phyloP scores from a whole-genome alignment of 2,329 filamentous ascomycete species.

The Colletotrichum noveboracense region DNA sequence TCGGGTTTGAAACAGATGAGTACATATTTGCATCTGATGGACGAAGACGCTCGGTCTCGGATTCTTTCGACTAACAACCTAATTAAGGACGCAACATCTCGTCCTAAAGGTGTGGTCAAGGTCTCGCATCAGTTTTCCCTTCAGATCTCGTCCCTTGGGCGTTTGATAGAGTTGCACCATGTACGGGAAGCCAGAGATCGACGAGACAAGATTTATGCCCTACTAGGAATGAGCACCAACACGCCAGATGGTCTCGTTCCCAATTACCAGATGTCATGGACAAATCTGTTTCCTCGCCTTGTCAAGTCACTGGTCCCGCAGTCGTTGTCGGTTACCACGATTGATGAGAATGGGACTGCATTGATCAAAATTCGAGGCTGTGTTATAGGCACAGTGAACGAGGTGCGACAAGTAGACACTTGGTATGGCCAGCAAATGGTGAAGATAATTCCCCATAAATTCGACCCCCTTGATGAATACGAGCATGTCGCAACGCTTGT shows the following conservation, averaged over 20 bases:
- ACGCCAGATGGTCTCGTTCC: fast-evolving
- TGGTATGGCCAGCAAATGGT: not conserved
- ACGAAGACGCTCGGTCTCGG: not conserved
- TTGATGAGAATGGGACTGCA: not conserved
- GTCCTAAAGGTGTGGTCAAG: fast-evolving
- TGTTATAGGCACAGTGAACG: fast-evolving
- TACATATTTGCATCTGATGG: fast-evolving
- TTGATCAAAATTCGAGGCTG: not conserved
- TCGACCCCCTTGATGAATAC: not conserved
- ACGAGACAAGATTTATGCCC: not conserved
- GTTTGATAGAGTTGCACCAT: not conserved
- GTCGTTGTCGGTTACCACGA: fast-evolving
- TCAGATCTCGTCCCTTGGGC: fast-evolving
- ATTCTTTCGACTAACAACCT: not conserved
- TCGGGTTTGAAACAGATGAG: fast-evolving
- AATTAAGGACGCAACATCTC: fast-evolving
- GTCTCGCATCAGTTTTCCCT: fast-evolving
- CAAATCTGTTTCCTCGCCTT: fast-evolving
- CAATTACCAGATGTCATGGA: not conserved
- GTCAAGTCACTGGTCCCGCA: not conserved
- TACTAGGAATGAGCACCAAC: not conserved
- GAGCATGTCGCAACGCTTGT: too few species aligned
- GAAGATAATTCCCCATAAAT: fast-evolving
- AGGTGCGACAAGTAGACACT: fast-evolving
- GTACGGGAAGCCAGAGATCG: not conserved